Conservation (phyloP, 495 filamentous ascomycete species). For the Tuber borchii region DNA sequence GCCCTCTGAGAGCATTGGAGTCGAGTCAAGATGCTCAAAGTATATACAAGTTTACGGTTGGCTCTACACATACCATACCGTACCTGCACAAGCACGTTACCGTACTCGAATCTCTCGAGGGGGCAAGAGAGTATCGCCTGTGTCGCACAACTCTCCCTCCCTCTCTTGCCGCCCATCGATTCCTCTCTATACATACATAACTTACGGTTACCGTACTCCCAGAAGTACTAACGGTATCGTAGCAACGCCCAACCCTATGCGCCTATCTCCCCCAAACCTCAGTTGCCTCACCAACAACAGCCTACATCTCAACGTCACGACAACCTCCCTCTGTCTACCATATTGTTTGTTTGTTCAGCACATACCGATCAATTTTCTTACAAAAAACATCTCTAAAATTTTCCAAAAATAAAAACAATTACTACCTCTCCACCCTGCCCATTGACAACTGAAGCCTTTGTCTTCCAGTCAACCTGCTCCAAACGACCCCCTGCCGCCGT, state of each 20-base stretch:
- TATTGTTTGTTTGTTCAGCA: background rate
- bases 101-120: background rate
- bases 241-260: background rate
- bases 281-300: slow-evolving; percentile 2
- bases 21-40: background rate
- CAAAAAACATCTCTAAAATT: background rate
- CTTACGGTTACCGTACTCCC: background rate
- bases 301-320: background rate
- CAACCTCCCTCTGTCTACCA: background rate
- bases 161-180: background rate
- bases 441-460: background rate
- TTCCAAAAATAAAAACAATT: background rate
- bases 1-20: background rate
- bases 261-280: background rate
- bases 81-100: background rate
- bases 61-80: background rate
- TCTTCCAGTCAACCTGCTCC: slow-evolving; percentile 16
- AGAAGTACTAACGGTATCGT: background rate
- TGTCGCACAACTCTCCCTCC: background rate
- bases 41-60: background rate
- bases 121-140: background rate
- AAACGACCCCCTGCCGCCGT: slow-evolving; percentile 22
- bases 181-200: background rate
- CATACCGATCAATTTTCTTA: background rate
- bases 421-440: background rate